phyloP scores from a whole-genome alignment of 2,329 filamentous ascomycete genomes.

The Macroventuria anomochaeta region DNA sequence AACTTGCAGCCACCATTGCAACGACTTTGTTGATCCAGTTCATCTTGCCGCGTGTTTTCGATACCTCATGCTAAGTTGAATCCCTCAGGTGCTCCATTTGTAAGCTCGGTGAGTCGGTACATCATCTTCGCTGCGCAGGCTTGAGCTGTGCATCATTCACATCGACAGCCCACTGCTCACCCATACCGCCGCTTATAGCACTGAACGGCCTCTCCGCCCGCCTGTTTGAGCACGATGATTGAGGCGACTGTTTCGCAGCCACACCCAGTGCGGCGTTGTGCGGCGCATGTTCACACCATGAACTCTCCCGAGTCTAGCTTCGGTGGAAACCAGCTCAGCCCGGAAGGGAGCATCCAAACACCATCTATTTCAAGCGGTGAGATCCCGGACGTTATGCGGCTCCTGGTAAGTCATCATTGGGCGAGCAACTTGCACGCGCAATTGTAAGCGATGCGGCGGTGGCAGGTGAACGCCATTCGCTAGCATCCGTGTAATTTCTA shows the following conservation, averaged over 20 bases:
- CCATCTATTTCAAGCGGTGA: slow-evolving; percentile 6
- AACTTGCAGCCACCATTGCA: too few species aligned
- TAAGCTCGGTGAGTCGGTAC: too few species aligned
- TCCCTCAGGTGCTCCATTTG: background rate
- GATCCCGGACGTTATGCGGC: background rate
- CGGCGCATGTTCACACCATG: slow-evolving; percentile 4
- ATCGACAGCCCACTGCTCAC: background rate
- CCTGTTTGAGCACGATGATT: background rate
- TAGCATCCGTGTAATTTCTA: background rate
- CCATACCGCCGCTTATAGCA: slow-evolving; percentile 3
- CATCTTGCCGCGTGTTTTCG: background rate
- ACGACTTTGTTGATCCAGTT: too few species aligned
- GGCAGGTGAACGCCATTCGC: slow-evolving; percentile 9
- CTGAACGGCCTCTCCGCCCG: background rate
- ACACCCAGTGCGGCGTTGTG: slow-evolving; percentile 7
- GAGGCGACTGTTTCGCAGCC: slow-evolving; percentile 1
- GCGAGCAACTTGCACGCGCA: background rate
- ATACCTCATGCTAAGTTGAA: background rate
- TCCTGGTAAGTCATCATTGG: background rate
- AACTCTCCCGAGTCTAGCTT: slow-evolving; percentile 5
- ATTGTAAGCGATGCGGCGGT: slow-evolving; percentile 20
- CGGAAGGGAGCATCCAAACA: background rate
- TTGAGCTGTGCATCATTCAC: too few species aligned
- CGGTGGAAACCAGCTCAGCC: slow-evolving; percentile 12
- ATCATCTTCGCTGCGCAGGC: too few species aligned